Percentiles rank a stretch among this genome's conserved stretches.
Conservation (phyloP, 2,329 filamentous ascomycete genomes). For the Didymella glomerata region DNA sequence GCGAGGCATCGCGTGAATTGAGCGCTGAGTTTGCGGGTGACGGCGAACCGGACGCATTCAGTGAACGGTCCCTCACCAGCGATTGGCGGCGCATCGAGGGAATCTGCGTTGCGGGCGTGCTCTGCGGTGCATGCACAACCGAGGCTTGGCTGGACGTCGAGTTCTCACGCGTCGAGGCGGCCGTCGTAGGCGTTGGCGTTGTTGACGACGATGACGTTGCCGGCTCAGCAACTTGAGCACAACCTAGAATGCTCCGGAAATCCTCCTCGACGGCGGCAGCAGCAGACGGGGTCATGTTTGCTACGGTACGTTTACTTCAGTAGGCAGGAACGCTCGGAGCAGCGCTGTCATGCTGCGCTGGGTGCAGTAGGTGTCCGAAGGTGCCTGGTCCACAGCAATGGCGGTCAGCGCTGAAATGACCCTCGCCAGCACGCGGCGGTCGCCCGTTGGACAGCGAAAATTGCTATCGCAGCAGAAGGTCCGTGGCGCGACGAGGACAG, state of each 20-base stretch:
- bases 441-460: slow-evolving; percentile 42
- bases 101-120: slow-evolving; percentile 23
- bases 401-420: slow-evolving; percentile 37
- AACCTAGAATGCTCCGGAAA: slow-evolving; percentile 51
- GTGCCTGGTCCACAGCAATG: slow-evolving; percentile 35
- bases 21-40: slow-evolving; percentile 55
- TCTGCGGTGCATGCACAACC: slow-evolving; percentile 24
- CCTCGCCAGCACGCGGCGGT: slow-evolving; percentile 39
- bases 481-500: slow-evolving; percentile 32
- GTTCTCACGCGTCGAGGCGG: slow-evolving; percentile 16
- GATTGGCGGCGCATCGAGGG: slow-evolving; percentile 33
- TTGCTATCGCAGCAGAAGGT: slow-evolving; percentile 33
- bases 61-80: slow-evolving; percentile 39
- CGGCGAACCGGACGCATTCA: slow-evolving; percentile 46
- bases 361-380: slow-evolving; percentile 28
- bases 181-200: slow-evolving; percentile 23
- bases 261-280: slow-evolving; percentile 30
- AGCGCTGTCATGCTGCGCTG: slow-evolving; percentile 42
- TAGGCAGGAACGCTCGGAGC: slow-evolving; percentile 32
- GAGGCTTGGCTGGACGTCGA: slow-evolving; percentile 18
- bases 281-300: slow-evolving; percentile 31
- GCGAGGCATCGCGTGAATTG: slow-evolving; percentile 59
- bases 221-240: slow-evolving; percentile 50
- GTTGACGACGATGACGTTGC: slow-evolving; percentile 29
- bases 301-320: slow-evolving; percentile 42